Evolutionary conservation across 768 basidiomycete species (phyloP), one percentile per base, ranked within the genome.

Genomic region (Mycena chlorophos): DNA sequence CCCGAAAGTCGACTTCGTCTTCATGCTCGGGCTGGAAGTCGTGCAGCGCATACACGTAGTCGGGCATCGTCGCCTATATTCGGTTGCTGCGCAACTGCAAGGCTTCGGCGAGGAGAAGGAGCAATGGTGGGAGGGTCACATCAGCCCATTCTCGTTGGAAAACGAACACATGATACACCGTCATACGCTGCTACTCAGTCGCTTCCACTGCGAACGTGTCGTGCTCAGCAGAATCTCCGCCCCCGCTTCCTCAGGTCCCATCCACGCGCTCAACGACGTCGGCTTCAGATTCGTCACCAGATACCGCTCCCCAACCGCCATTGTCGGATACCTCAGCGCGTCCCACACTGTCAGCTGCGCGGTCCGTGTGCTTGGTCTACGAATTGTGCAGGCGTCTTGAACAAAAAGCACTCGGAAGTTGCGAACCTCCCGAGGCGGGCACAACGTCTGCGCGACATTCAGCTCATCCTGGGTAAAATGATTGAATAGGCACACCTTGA

Each of bases 21-120:
- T 91, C 90, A 71, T 98, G 85, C 75, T 99, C 94, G 3, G 97
- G 95, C 3, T 73, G 64, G 63, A 98, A 98, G 64, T 89, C 87
- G 68, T 96, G 92, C 14, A 92, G 75, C 1, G 89, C 93, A 65
- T 90, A 94, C 50, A 94, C 91, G 75, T 89, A 91, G 64, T 90
- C 86, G 19, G 83, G 78, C 90, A 91, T 91, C 34, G 40, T 16
- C 40, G n/a, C n/a, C n/a, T n/a, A n/a, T n/a, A n/a, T n/a, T n/a
- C n/a, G n/a, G n/a, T n/a, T n/a, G n/a, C n/a, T n/a, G n/a, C n/a
- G n/a, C n/a, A n/a, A n/a, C n/a, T n/a, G n/a, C n/a, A n/a, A n/a
- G n/a, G n/a, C n/a, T n/a, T n/a, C n/a, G n/a, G n/a, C n/a, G n/a
- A n/a, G n/a, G n/a, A n/a, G n/a, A n/a, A n/a, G n/a, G n/a, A n/a